These are phyloP conservation scores for Aspergillus tanneri DNA, from an alignment of 2,329 filamentous ascomycete genomes.

Conservation along the genomic window DNA sequence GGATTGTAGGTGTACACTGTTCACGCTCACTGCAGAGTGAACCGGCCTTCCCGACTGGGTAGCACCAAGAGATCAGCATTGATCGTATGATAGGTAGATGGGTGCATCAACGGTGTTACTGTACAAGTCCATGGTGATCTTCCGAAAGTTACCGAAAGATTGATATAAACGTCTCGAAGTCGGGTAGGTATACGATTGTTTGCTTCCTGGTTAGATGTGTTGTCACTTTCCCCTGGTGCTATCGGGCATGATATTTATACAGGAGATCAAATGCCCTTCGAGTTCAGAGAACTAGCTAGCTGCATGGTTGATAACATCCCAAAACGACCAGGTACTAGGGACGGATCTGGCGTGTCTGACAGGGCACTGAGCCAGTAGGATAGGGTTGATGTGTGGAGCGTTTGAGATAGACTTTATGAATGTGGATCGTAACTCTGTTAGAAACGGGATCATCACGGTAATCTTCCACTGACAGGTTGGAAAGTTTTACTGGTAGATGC, in stretches of 20 bases:
- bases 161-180: not conserved
- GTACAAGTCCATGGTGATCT: not conserved
- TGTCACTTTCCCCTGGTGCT: not conserved
- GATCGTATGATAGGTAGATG: not conserved
- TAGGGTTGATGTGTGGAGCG: conserved; percentile 6
- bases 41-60: not conserved
- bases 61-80: not conserved
- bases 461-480: conserved; percentile 1
- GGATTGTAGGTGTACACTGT: not conserved
- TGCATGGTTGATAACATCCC: not conserved
- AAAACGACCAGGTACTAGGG: not conserved
- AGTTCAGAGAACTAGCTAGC: not conserved
- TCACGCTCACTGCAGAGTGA: not conserved
- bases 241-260: not conserved
- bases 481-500: not conserved
- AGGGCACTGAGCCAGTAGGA: conserved; percentile 7
- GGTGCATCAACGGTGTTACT: not conserved
- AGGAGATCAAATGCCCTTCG: not conserved
- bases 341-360: not conserved
- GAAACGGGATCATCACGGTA: conserved; percentile 9
- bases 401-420: conserved; percentile 16
- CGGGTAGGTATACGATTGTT: not conserved
- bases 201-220: not conserved
- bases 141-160: not conserved
- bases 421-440: conserved; percentile 16